Base-by-base conservation (phyloP, 345 rosid species). In the Gossypium turneri region DNA sequence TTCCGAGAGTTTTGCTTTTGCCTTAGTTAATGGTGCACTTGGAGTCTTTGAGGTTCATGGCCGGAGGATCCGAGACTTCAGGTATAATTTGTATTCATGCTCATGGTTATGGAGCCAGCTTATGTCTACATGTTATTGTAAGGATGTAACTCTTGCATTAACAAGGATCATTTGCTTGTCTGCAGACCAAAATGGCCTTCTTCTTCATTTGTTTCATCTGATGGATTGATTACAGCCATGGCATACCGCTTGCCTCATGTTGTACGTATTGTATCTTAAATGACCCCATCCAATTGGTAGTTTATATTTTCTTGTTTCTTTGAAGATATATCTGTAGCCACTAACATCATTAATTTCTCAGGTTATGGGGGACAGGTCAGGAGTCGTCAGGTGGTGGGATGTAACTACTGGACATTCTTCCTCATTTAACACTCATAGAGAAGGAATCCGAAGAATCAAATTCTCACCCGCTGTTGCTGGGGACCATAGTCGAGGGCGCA, bases 31-130 rank as follows among this genome's bases (percentile, higher is more conserved):
- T 84, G 99, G 99, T 71, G 98, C 99, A 29, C 98, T 95, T 80
- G 99, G 98, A 76, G 99, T 95, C 76, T 95, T 95, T 82, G 99
- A 95, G 88, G 94, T 95, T 80, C 92, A 91, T 75, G 99, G 99
- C 68, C 85, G 97, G 75, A 85, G 98, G 85, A 91, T 95, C 79
- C 94, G 96, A 74, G 99, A 95, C 75, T 95, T 90, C 83, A 91
- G 98, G 99, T 90, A 83, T 62, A 50, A 50, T 12, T 19, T 41
- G 7, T 43, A 63, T 11, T 29, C n/a, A 34, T 48, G 50, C 44
- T 47, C 45, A 17, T 10, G 4, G 41, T 67, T 48, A 25, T 22
- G 2, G 17, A 29, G 55, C 38, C 11, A 53, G n/a, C 50, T 38
- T 70, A 48, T 48, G 6, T 3, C 72, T 20, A 24, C n/a, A 47